Evolutionary conservation across 1,284 basidiomycete species (phyloP).

Genomic region (Hypsizygus ulmarius): DNA sequence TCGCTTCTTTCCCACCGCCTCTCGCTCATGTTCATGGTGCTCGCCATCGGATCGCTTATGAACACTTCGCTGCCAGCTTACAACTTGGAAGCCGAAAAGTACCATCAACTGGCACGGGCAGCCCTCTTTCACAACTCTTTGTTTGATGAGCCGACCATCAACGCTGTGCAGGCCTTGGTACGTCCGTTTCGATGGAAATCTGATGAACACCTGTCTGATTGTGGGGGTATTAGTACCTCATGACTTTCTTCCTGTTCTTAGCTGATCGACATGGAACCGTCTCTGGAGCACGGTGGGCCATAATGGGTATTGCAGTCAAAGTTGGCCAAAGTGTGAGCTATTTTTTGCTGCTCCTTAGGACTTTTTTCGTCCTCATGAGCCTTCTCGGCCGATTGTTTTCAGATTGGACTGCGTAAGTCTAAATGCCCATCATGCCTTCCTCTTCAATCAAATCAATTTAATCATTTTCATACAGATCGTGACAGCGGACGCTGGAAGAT

Average conservation of each 20-base stretch:
- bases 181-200: conserved; percentile 23
- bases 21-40: conserved; percentile 70
- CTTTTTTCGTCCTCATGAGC: conserved; percentile 17
- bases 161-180: conserved; percentile 69
- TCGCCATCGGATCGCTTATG: conserved; percentile 73
- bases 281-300: conserved; percentile 72
- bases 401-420: conserved; percentile 65
- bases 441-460: neutral
- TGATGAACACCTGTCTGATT: conserved; percentile 12
- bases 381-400: conserved; percentile 6
- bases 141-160: conserved; percentile 71
- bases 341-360: conserved; percentile 16
- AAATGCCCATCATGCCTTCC: neutral
- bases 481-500: conserved; percentile 70
- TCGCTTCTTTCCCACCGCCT: conserved; percentile 62
- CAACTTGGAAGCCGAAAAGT: conserved; percentile 75
- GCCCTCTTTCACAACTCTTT: conserved; percentile 69
- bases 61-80: conserved; percentile 62
- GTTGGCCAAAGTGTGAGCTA: conserved; percentile 71
- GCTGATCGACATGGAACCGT: conserved; percentile 69
- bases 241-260: conserved; percentile 76
- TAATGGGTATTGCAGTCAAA: conserved; percentile 77
- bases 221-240: conserved; percentile 54
- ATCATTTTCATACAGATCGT: conserved; percentile 43
- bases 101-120: conserved; percentile 70